These are phyloP conservation scores for Colletotrichum sp. DNA, from an alignment of 2,329 filamentous ascomycete species.

Conservation along the genomic window DNA sequence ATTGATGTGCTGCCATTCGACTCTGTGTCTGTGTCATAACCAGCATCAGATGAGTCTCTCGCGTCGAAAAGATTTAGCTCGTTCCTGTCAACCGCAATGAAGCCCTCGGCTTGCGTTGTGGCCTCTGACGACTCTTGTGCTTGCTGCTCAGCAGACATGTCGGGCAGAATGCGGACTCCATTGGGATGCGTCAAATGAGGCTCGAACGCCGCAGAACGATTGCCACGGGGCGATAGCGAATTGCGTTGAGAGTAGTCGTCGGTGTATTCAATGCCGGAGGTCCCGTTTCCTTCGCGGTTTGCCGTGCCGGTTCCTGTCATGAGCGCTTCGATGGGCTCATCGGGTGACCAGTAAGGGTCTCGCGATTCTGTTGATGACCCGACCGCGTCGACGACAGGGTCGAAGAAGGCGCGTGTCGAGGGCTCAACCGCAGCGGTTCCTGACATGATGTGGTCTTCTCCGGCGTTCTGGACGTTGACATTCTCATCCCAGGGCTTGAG, in stretches of 20 bases:
- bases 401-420: background rate
- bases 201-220: slow-evolving; percentile 22
- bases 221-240: background rate
- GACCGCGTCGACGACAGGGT: background rate
- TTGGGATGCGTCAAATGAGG: slow-evolving; percentile 42
- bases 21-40: slow-evolving; percentile 40
- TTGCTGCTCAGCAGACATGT: slow-evolving; percentile 37
- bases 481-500: background rate
- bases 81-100: slow-evolving; percentile 39
- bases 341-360: background rate
- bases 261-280: background rate
- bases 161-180: slow-evolving; percentile 39
- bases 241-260: background rate
- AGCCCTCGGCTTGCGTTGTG: slow-evolving; percentile 37
- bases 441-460: background rate
- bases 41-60: slow-evolving; percentile 34
- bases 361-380: background rate
- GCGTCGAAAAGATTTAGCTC: slow-evolving; percentile 22
- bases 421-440: background rate
- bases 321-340: background rate
- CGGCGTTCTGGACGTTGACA: background rate
- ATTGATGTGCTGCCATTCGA: slow-evolving; percentile 42
- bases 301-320: background rate
- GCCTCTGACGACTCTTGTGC: slow-evolving; percentile 40
- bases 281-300: background rate